Evolutionary conservation across 768 basidiomycete species (phyloP), one percentile per base, ranked within the genome.

Genomic region (Panus rudis): DNA sequence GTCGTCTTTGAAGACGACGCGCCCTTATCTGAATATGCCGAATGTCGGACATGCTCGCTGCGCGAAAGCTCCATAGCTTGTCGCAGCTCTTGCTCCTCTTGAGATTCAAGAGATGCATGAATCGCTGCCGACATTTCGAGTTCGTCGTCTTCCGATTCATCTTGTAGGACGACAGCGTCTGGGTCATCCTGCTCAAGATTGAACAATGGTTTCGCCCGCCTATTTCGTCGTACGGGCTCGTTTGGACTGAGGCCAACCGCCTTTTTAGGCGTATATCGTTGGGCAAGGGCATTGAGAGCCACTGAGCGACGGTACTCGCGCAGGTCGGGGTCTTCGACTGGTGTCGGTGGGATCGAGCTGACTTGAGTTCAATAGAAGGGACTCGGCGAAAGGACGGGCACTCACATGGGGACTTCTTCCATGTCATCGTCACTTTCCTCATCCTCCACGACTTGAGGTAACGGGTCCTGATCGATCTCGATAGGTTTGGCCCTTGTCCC

Each of bases 401-500:
- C 80, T 45, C 64, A 85, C 88, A 87, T 79, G 41, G 60, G 52
- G 19, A 89, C 78, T 59, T 90, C 84, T 56, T 92, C 91, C 87
- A 89, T 92, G 45, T 83, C 88, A 52, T 63, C 68, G 42, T 78
- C 70, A 41, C 57, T 69, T 47, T 68, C 67, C 8, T 67, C 59
- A 20, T 61, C 54, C 30, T 62, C 62, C 42, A 63, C 53, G 27
- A 57, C 53, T 35, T 49, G 55, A 17, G 32, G 60, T 41, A 45
- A 53, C 10, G 50, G 52, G 26, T 54, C 59, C 13, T 68, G 62
- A 54, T 93, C 90, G 43, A 97, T 76, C 42, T 81, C 75, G 45
- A 97, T 97, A 4, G 93, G 93, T 51, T 89, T 90, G 38, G 79
- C 72, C 45, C 71, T 72, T 6, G 87, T 89, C 14, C 93, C 92